Conservation (phyloP, 2,329 filamentous ascomycete genomes). For the Furcasterigmium sp. region DNA sequence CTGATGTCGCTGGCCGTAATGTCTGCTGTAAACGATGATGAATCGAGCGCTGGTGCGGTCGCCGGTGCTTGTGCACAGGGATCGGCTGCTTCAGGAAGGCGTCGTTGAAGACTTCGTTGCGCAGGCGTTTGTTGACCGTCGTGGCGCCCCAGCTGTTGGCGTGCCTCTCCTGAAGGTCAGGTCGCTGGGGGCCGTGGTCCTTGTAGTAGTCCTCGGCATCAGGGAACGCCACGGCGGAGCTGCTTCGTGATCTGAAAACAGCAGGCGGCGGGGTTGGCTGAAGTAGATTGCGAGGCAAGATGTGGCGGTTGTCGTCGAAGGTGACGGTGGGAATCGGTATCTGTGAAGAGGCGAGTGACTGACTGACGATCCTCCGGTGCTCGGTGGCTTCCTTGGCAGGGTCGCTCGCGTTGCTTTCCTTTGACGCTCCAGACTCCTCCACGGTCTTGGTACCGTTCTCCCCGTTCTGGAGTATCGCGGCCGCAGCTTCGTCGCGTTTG, state of each 20-base stretch:
- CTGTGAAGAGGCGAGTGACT: conserved; percentile 64
- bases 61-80: conserved; percentile 70
- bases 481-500: conserved; percentile 41
- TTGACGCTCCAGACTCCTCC: neutral
- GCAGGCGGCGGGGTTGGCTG: conserved; percentile 44
- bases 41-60: conserved; percentile 63
- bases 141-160: conserved; percentile 82
- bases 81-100: conserved; percentile 83
- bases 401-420: neutral
- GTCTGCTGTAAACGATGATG: conserved; percentile 41
- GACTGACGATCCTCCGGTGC: conserved; percentile 51
- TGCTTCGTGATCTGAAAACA: conserved; percentile 25
- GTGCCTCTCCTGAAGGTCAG: conserved; percentile 47
- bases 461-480: conserved; percentile 8
- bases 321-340: conserved; percentile 82
- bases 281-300: conserved; percentile 80
- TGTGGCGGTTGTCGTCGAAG: conserved; percentile 90
- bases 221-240: conserved; percentile 23
- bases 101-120: conserved; percentile 88
- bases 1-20: conserved; percentile 38
- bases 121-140: conserved; percentile 79
- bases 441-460: conserved; percentile 7
- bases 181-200: conserved; percentile 20
- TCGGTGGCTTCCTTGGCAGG: conserved; percentile 10
- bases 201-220: conserved; percentile 6